Evolutionary conservation across 2,329 filamentous ascomycete species (phyloP), one percentile per base, ranked within the genome.

Genomic region (Hypoxylon sp.): DNA sequence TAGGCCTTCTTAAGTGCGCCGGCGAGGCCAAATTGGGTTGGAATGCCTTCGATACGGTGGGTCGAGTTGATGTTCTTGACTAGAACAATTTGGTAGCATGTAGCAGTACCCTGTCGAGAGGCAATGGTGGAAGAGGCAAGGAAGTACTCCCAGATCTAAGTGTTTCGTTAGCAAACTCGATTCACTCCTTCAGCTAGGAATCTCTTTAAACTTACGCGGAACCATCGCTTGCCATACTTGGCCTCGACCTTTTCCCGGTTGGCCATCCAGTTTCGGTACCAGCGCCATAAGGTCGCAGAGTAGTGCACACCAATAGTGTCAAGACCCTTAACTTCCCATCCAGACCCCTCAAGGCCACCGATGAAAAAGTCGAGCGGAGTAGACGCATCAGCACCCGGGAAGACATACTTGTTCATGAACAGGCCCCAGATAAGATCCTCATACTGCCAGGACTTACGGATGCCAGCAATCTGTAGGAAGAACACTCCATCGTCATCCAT

Each of bases 371-470:
- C 91, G 37, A 99, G 85, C 41, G 94, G 94, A 51, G 91, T 96
- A 31, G 90, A 96, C 42, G 94, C 94, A 70, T 97, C 94, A 41
- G 94, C 94, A 70, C 94, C 94, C 23, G 92, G 94, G 83, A 97
- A 97, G 72, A 97, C 82, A 75, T 97, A 96, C 79, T 96, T 97
- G 87, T 97, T 97, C 91, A 97, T 96, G 83, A 97, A 97, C 35
- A 97, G 82, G 71, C 94, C 94, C 94, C 94, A 97, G 73, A 93
- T 89, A 41, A 97, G 83, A 76, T 97, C 93, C 80, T 97, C 92
- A 69, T 96, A 97, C 75, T 97, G 94, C 94, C 94, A 97, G 59
- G 82, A 79, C 79, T 95, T 95, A 65, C 94, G 88, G 56, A 99
- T 83, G 76, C 94, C 94, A 65, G 93, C 91, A 65, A 95, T 91